Evolutionary conservation across 2,329 filamentous ascomycete genomes (phyloP).

Genomic region (Neopestalotiopsis sp.): DNA sequence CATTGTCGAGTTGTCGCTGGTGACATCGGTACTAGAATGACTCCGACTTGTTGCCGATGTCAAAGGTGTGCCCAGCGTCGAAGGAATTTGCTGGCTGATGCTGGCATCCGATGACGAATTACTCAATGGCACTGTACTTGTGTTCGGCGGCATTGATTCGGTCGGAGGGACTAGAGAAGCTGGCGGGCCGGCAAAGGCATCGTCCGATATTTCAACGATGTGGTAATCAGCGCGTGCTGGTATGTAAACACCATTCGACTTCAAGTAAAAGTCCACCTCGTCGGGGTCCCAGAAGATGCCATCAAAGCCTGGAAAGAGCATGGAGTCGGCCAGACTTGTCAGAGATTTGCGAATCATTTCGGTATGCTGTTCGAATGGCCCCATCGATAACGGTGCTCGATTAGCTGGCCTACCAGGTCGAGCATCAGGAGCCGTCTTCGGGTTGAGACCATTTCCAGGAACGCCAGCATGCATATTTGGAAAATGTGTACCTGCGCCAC

Average conservation of each 20-base stretch:
- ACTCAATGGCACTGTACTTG: background rate
- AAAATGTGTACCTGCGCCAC: slow-evolving; percentile 72
- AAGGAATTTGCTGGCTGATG: background rate
- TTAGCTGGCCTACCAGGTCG: slow-evolving; percentile 24
- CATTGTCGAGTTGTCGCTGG: slow-evolving; percentile 16
- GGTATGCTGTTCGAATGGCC: slow-evolving; percentile 51
- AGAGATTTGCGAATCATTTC: slow-evolving; percentile 46
- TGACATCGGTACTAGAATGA: background rate
- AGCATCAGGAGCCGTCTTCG: background rate
- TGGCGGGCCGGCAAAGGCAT: slow-evolving; percentile 37
- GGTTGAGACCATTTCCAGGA: slow-evolving; percentile 14
- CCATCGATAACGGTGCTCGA: slow-evolving; percentile 46
- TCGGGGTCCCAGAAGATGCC: slow-evolving; percentile 79
- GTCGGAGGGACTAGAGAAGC: background rate
- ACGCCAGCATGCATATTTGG: slow-evolving; percentile 37
- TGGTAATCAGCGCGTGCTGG: slow-evolving; percentile 65
- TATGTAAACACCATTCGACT: slow-evolving; percentile 65
- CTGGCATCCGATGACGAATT: background rate
- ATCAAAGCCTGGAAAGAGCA: slow-evolving; percentile 65
- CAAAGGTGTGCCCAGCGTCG: background rate
- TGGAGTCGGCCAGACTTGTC: slow-evolving; percentile 53
- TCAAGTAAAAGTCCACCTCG: slow-evolving; percentile 78
- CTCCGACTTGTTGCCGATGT: background rate
- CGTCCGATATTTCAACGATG: slow-evolving; percentile 58
- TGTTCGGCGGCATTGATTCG: background rate